Evolutionary conservation across 202 grass and related monocot genomes (phyloP).

Genomic region (Dendrocalamus latiflorus): DNA sequence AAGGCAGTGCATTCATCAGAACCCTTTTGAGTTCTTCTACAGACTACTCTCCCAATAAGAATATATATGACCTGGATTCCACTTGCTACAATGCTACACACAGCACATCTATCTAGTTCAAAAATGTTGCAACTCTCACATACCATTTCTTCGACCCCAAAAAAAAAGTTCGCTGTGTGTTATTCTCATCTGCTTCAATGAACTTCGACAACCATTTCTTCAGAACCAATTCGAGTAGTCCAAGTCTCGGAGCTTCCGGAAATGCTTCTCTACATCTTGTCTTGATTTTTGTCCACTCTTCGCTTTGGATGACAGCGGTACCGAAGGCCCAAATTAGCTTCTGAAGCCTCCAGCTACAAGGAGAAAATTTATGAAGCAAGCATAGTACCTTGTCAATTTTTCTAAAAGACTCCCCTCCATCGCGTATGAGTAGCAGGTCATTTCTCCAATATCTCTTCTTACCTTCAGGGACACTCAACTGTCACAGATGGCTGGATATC

Average conservation of each 20-base stretch:
- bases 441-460: conserved; percentile 65
- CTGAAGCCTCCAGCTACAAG: neutral
- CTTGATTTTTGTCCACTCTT: conserved; percentile 69
- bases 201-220: conserved; percentile 1
- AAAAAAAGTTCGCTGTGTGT: neutral
- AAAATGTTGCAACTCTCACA: too few relatives aligned
- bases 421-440: conserved; percentile 71
- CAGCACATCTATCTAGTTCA: too few relatives aligned
- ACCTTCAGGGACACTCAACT: conserved; percentile 69
- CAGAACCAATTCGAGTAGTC: conserved; percentile 85
- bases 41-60: too few relatives aligned
- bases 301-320: conserved; percentile 60
- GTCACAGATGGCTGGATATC: conserved; percentile 10
- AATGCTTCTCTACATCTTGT: conserved; percentile 72
- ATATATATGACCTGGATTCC: too few relatives aligned
- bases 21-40: too few relatives aligned
- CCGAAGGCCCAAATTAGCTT: conserved; percentile 5
- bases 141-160: too few relatives aligned
- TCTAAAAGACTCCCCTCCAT: conserved; percentile 73
- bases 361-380: conserved; percentile 8
- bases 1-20: too few relatives aligned
- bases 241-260: conserved; percentile 72
- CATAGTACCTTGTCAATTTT: conserved; percentile 59
- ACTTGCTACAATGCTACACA: neutral
- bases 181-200: neutral